Evolutionary conservation across 1,284 basidiomycete genomes (phyloP), one percentile per base, ranked within the genome.

Genomic region (Trametes sp.): DNA sequence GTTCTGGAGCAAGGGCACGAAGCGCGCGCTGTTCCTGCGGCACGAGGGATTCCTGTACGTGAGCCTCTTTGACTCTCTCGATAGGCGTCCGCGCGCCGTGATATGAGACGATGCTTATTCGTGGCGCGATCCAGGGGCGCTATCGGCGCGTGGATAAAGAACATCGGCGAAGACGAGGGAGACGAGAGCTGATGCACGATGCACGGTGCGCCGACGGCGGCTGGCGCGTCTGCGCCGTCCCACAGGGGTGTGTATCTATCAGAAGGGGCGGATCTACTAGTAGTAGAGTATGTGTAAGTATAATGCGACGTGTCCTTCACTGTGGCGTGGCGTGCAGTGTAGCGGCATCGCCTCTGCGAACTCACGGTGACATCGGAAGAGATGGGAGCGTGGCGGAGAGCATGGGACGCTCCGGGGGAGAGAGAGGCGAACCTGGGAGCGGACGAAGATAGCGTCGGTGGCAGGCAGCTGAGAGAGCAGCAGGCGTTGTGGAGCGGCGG

Each of bases 1-100:
- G 38, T 99, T 99, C 83, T 99, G 98, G 98, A 97, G 95, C 74
- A 97, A 98, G 78, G 98, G 98, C 1, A 96, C 92, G 29, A 99
- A 98, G 79, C 88, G 95, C 36, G 98, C 98, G 46, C 85, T 98
- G 70, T 99, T 99, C 83, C 82, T 99, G 60, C 88, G 98, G 65
- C 98, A 99, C 74, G 98, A 99, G 81, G 98, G 98, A 4, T 99
- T 98, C 82, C 79, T 99, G 86, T 98, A 80, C 78, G 96, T 88
- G 54, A 7, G 16, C 19, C 38, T n/a, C 4, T n/a, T 57, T 45
- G 36, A 24, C 14, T 29, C 21, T 53, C 49, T 49, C 21, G 53
- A 50, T 60, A 46, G n/a, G 56, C 62, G 38, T 36, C n/a, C n/a
- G 19, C 36, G 24, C 31, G 45, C 24, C 9, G 21, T 60, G 64